Conservation (phyloP, 768 basidiomycete genomes). For the Amanita muscaria region DNA sequence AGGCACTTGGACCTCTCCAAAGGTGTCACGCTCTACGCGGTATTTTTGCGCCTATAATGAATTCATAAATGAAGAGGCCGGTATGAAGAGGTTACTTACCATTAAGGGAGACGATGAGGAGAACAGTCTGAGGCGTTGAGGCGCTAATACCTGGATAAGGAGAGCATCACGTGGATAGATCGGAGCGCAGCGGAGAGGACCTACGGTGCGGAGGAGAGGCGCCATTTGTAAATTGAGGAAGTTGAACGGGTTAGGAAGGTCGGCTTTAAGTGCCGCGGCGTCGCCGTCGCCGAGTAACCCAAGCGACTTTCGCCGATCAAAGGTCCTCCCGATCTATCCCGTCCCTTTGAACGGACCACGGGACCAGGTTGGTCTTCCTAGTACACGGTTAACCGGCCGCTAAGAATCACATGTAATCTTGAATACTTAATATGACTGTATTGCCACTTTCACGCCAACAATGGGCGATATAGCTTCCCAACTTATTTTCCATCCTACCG, state of each 20-base stretch:
- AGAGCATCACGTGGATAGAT: conserved; percentile 6
- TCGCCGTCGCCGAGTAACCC: too few species aligned
- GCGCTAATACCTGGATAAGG: too few species aligned
- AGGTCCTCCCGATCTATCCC: too few species aligned
- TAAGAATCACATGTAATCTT: conserved; percentile 18
- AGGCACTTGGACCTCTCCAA: conserved; percentile 85
- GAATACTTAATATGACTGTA: conserved; percentile 7
- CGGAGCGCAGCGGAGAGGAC: conserved; percentile 10
- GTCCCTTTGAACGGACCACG: too few species aligned
- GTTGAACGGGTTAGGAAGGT: too few species aligned
- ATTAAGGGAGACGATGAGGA: conserved; percentile 5
- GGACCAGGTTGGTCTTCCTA: too few species aligned
- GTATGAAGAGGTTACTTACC: background rate
- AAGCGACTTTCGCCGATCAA: too few species aligned
- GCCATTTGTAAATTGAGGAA: too few species aligned
- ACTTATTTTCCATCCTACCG: conserved; percentile 75
- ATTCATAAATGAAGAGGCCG: background rate
- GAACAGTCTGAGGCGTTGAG: background rate
- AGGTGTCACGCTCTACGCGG: conserved; percentile 87
- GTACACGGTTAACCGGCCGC: background rate
- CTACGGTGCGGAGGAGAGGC: conserved; percentile 16
- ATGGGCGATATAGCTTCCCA: conserved; percentile 59
- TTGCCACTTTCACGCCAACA: conserved; percentile 5
- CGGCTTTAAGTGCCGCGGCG: too few species aligned
- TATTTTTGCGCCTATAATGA: conserved; percentile 31